Percentiles rank a stretch among this genome's conserved stretches.
Conservation (phyloP, 352 stramenopile genomes). For the Globisporangium rhizosaccharum region DNA sequence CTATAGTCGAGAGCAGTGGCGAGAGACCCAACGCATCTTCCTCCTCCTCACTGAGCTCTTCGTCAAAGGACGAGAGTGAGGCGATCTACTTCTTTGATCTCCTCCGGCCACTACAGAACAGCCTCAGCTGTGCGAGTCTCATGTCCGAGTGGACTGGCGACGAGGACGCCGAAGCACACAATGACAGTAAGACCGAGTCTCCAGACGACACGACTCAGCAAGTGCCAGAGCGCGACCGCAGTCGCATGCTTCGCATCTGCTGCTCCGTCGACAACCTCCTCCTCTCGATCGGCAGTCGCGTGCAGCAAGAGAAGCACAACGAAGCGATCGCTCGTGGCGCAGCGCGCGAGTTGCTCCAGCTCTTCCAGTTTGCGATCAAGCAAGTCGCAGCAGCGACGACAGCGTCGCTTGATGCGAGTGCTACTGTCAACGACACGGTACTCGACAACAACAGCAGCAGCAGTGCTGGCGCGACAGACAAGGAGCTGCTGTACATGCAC, state of each 20-base stretch:
- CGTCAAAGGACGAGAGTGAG: constrained; percentile 2
- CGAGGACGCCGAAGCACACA: constrained; percentile 25
- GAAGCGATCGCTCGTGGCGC: constrained; percentile 38
- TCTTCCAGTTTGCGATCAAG: constrained; percentile 45
- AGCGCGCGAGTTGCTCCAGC: constrained; percentile 32
- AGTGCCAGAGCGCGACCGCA: constrained; percentile 36
- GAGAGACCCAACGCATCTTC: neutral
- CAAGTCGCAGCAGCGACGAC: constrained; percentile 24
- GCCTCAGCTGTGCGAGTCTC: constrained; percentile 36
- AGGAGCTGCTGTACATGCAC: constrained; percentile 39
- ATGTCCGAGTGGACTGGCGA: constrained; percentile 28
- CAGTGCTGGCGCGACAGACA: neutral
- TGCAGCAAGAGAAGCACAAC: constrained; percentile 45
- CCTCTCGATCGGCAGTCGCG: constrained; percentile 38
- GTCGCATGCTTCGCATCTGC: constrained; percentile 55
- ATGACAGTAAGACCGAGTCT: constrained; percentile 10
- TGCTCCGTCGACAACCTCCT: constrained; percentile 67
- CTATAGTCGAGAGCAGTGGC: neutral
- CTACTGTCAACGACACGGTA: too few species aligned
- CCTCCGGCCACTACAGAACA: constrained; percentile 47
- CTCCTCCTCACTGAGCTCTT: neutral
- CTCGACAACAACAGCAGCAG: neutral
- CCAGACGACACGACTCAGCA: constrained; percentile 11
- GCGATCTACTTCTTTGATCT: constrained; percentile 40
- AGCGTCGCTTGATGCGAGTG: neutral